phyloP scores from a whole-genome alignment of 2,329 filamentous ascomycete genomes.

The Emydomyces testavorans region DNA sequence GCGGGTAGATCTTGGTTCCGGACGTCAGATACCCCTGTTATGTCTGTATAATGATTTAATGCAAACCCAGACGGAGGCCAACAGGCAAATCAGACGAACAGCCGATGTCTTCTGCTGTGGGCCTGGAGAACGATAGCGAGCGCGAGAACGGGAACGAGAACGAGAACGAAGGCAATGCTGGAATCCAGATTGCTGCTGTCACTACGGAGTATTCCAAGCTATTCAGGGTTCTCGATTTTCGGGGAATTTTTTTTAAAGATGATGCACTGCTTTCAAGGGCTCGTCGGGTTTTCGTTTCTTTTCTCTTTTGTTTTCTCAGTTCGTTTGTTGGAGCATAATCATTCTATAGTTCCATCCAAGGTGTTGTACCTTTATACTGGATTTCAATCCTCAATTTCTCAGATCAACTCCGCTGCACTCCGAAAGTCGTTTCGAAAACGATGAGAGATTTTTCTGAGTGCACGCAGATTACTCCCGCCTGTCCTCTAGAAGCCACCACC shows the following conservation, averaged over 20 bases:
- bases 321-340: neutral
- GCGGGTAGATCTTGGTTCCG: no score
- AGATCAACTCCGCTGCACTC: neutral
- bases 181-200: neutral
- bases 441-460: slow-evolving; percentile 9
- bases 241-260: no score
- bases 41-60: no score
- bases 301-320: neutral
- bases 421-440: neutral
- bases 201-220: no score
- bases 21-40: no score
- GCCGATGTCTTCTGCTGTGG: neutral
- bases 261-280: no score
- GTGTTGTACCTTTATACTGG: neutral
- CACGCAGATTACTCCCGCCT: slow-evolving; percentile 19
- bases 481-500: slow-evolving; percentile 38
- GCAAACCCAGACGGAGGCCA: neutral
- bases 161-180: slow-evolving; percentile 1
- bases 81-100: neutral
- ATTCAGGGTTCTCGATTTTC: no score
- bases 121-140: neutral
- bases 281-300: neutral
- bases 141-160: neutral
- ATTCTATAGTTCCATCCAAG: neutral
- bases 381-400: neutral